phyloP scores from a whole-genome alignment of 2,329 filamentous ascomycete genomes.

The Samsoniella hepiali region DNA sequence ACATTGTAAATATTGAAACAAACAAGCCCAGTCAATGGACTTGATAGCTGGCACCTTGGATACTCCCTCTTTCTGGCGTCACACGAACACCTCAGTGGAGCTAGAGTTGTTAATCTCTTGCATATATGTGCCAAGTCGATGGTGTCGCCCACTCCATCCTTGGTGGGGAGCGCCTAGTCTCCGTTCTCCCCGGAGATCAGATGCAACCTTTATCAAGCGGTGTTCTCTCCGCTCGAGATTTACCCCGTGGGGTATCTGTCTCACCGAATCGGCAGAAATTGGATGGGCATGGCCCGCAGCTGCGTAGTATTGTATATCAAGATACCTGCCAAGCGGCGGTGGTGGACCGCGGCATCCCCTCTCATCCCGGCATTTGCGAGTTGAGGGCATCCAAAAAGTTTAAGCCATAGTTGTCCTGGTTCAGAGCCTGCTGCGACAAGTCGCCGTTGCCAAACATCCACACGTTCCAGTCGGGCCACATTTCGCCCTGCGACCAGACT shows the following conservation, averaged over 20 bases:
- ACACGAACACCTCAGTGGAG: not conserved
- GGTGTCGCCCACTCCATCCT: not conserved
- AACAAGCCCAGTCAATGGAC: not conserved
- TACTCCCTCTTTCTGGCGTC: not conserved
- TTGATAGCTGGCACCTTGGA: not conserved
- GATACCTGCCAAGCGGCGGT: too few species aligned
- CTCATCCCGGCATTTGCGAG: constrained; percentile 28
- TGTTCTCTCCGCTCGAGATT: constrained; percentile 9
- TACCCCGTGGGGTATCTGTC: constrained; percentile 12
- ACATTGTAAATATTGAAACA: not conserved
- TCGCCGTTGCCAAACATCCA: constrained; percentile 28
- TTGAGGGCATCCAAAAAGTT: constrained; percentile 28
- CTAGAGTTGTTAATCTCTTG: not conserved
- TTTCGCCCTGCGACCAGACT: constrained; percentile 17
- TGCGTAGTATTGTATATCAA: not conserved
- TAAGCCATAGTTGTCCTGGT: constrained; percentile 25
- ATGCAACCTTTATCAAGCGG: not conserved
- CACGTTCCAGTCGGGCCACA: constrained; percentile 25
- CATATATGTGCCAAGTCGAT: not conserved
- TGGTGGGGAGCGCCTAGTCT: constrained; percentile 2
- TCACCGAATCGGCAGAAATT: not conserved
- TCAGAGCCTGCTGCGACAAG: constrained; percentile 22
- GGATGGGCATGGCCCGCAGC: not conserved
- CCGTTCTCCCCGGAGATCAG: not conserved
- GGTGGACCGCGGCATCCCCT: not conserved